Conservation (phyloP, 2,329 filamentous ascomycete genomes). For the Aspergillus costaricaensis region DNA sequence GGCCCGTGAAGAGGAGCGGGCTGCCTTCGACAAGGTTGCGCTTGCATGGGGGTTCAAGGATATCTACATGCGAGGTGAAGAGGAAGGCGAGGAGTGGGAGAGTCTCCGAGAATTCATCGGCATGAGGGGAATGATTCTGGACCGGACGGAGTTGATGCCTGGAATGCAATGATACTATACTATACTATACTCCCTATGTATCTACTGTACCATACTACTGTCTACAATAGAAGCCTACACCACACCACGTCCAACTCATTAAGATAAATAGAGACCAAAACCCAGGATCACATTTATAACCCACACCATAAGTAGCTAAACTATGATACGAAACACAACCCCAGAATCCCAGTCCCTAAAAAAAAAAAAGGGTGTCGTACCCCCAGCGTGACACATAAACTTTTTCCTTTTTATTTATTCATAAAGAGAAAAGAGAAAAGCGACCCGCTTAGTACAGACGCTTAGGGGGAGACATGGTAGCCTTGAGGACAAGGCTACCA, state of each 20-base stretch:
- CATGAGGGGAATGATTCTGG: conserved; percentile 83
- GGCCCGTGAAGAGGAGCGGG: conserved; percentile 86
- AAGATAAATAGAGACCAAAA: conserved; percentile 27
- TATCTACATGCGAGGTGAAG: conserved; percentile 75
- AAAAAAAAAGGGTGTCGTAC: conserved; percentile 14
- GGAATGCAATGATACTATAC: conserved; percentile 70
- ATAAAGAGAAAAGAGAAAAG: conserved; percentile 17
- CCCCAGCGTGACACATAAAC: conserved; percentile 29
- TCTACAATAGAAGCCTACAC: neutral
- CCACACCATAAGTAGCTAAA: conserved; percentile 25
- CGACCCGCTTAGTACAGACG: conserved; percentile 78
- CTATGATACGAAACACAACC: conserved; percentile 27
- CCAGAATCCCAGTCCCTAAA: conserved; percentile 27
- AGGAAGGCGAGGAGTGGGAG: conserved; percentile 90
- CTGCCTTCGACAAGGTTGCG: conserved; percentile 81
- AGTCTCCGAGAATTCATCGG: conserved; percentile 79
- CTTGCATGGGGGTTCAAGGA: conserved; percentile 92
- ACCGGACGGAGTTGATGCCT: conserved; percentile 86
- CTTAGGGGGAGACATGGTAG: conserved; percentile 98
- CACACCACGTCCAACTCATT: neutral
- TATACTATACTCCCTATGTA: neutral
- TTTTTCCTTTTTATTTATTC: conserved; percentile 8
- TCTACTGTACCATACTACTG: neutral
- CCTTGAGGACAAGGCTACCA: conserved; percentile 99
- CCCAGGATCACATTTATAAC: conserved; percentile 33